Base-by-base conservation (phyloP, 2,329 filamentous ascomycete species). In the Calonectria naviculata region DNA sequence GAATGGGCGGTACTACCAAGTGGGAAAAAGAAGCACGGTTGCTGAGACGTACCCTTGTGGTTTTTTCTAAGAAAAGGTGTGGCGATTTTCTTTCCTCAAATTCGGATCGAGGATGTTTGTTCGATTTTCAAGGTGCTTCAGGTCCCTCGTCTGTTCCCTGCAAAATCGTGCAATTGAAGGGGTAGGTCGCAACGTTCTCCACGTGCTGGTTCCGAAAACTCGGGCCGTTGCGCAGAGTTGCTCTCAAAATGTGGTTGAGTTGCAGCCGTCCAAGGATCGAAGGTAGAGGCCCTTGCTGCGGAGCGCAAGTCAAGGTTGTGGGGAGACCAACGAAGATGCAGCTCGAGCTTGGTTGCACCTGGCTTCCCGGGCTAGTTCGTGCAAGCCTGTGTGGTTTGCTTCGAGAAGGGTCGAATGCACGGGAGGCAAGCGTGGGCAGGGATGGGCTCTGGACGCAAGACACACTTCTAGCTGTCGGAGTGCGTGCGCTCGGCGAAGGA, bases 171-270 rank as follows among this genome's bases (percentile, higher is more conserved):
- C 58, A 54, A 47, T 64, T n/a, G 60, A 49, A 52, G 38, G 60
- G 66, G 63, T 63, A 73, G 68, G 70, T 67, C 68, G 75, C 74
- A 76, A 74, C 70, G 68, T 41, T 58, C 49, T 75, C 73, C 76
- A 78, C 74, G 75, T 78, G 73, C 69, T 71, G 67, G 65, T 78
- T 71, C 74, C 75, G 65, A 67, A 64, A 70, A 69, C 52, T 66
- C 71, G 75, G 76, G 75, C 72, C 76, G 75, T 73, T 68, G 73
- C 71, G 69, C 71, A 74, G 72, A 74, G 61, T 36, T 67, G 60
- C 54, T 75, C 74, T 71, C 24, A 60, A 71, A 61, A 64, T 74
- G 65, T 67, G 52, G 67, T 69, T 64, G 68, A 72, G 65, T 69
- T 67, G 68, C 56, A 72, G 66, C 47, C 54, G 68, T 67, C 49